Evolutionary conservation across 371 early-diverging fungal genomes (phyloP).

Genomic region (Circinella umbellata): DNA sequence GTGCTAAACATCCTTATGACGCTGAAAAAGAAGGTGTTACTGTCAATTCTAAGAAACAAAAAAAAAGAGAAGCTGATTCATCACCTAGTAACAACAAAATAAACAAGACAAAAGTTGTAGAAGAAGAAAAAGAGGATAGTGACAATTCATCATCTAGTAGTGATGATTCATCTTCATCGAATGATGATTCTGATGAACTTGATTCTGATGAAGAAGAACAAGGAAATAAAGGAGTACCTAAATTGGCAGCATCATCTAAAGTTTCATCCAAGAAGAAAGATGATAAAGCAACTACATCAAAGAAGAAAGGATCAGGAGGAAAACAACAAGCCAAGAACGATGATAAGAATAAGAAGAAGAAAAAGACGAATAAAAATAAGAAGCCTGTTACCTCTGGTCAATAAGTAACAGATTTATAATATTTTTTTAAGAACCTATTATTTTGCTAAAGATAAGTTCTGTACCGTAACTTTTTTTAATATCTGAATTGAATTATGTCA

Average conservation of each 20-base stretch:
- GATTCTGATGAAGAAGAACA: no score
- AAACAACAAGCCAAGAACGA: background rate
- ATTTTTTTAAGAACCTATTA: no score
- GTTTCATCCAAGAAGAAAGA: background rate
- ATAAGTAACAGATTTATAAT: background rate
- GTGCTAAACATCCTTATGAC: background rate
- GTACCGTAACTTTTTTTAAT: no score
- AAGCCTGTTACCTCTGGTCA: background rate
- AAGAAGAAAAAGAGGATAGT: background rate
- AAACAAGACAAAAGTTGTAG: background rate
- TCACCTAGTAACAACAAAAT: background rate
- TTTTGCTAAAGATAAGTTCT: no score
- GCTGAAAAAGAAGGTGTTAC: background rate
- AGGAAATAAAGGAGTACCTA: no score
- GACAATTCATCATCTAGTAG: background rate
- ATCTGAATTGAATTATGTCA: no score
- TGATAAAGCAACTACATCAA: background rate
- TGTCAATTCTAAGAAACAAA: background rate
- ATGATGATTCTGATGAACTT: no score
- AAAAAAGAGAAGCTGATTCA: background rate
- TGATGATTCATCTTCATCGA: no score
- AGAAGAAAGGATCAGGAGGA: background rate
- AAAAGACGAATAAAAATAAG: background rate
- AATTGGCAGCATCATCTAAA: background rate
- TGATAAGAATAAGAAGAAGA: slow-evolving; percentile 1